Evolutionary conservation across 2,329 filamentous ascomycete genomes (phyloP).

Genomic region (Penicillium paneum): DNA sequence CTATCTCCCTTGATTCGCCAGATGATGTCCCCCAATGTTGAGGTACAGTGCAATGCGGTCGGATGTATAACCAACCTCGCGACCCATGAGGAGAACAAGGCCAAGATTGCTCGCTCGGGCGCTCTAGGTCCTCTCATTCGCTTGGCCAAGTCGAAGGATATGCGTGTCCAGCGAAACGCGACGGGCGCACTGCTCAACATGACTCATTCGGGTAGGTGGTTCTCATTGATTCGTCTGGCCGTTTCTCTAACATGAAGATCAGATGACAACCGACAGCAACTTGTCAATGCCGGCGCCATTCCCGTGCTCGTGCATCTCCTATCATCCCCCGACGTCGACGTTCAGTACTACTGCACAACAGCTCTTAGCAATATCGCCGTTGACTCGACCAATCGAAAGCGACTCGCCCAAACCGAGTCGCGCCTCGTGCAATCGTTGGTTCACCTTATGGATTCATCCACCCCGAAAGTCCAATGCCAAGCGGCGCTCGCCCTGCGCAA

Average conservation of each 20-base stretch:
- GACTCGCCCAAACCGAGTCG: slow-evolving; percentile 84
- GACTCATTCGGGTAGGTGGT: slow-evolving; percentile 84
- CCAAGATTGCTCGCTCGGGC: slow-evolving; percentile 93
- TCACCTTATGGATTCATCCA: slow-evolving; percentile 94
- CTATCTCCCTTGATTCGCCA: slow-evolving; percentile 89
- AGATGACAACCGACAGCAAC: slow-evolving; percentile 97
- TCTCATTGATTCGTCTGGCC: neutral
- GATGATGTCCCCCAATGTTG: slow-evolving; percentile 97
- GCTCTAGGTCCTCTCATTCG: slow-evolving; percentile 86
- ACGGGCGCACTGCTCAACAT: slow-evolving; percentile 96
- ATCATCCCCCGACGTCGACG: slow-evolving; percentile 88
- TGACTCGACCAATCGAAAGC: slow-evolving; percentile 83
- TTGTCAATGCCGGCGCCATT: slow-evolving; percentile 96
- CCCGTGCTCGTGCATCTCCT: slow-evolving; percentile 94
- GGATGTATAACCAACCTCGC: slow-evolving; percentile 98
- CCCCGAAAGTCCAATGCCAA: slow-evolving; percentile 96
- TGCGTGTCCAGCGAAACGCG: slow-evolving; percentile 96
- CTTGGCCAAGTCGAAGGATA: slow-evolving; percentile 94
- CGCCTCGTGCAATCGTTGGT: slow-evolving; percentile 92
- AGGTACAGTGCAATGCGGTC: slow-evolving; percentile 98
- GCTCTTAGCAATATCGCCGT: slow-evolving; percentile 98
- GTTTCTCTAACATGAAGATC: slow-evolving; percentile 23
- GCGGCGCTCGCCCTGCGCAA: slow-evolving; percentile 91
- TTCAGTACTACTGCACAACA: slow-evolving; percentile 99
- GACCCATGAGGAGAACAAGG: slow-evolving; percentile 98